phyloP scores from a whole-genome alignment of 768 basidiomycete species.

The Neoboletus magnificus region DNA sequence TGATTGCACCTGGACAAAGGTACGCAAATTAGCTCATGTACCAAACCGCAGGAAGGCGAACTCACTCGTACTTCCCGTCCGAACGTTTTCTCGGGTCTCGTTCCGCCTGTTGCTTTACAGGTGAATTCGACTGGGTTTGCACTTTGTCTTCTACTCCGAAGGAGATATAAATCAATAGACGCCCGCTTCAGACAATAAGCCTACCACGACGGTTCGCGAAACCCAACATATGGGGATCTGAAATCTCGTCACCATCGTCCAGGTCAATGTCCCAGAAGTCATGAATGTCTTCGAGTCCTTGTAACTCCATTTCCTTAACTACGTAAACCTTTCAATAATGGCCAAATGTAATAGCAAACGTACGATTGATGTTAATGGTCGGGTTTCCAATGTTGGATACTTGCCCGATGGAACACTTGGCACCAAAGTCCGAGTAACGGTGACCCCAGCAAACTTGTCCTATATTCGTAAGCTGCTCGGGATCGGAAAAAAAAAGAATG shows the following conservation, averaged over 20 bases:
- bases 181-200: neutral
- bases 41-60: neutral
- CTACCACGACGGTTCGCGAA: conserved; percentile 30
- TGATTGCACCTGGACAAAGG: conserved; percentile 66
- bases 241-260: conserved; percentile 26
- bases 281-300: conserved; percentile 63
- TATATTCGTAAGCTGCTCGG: conserved; percentile 30
- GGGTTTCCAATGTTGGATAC: conserved; percentile 70
- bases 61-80: conserved; percentile 66
- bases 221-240: conserved; percentile 30
- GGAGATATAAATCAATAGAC: neutral
- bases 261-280: conserved; percentile 60
- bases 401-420: conserved; percentile 50
- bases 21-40: neutral
- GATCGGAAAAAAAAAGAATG: conserved; percentile 4
- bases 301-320: conserved; percentile 59
- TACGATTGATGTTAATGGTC: conserved; percentile 62
- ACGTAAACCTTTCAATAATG: conserved; percentile 3
- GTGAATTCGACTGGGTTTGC: conserved; percentile 1
- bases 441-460: conserved; percentile 74
- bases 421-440: conserved; percentile 50
- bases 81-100: conserved; percentile 40
- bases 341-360: conserved; percentile 5
- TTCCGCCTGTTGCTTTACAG: conserved; percentile 3
- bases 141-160: conserved; percentile 1